Percentiles rank a stretch among this genome's conserved stretches.
Conservation (phyloP, 2,329 filamentous ascomycete genomes). For the Neocucurbitaria cava region DNA sequence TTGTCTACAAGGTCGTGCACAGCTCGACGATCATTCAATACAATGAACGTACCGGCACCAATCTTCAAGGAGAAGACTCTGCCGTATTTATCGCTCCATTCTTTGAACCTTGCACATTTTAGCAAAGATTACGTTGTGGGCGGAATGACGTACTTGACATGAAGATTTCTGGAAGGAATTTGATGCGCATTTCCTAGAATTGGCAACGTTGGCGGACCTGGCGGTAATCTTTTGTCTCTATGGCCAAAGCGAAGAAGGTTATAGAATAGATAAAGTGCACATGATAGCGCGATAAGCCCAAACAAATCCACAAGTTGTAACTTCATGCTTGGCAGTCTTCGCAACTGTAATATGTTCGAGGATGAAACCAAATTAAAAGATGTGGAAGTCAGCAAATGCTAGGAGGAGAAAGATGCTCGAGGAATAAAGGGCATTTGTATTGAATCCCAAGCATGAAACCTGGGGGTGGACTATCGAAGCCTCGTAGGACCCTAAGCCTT, state of each 20-base stretch:
- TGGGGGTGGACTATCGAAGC: too few relatives aligned
- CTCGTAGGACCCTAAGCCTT: too few relatives aligned
- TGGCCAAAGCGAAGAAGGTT: neutral
- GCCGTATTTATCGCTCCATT: slow-evolving; percentile 30
- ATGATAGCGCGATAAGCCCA: neutral
- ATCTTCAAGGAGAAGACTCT: slow-evolving; percentile 27
- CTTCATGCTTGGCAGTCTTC: too few relatives aligned
- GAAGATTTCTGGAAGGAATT: slow-evolving; percentile 21
- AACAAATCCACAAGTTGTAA: too few relatives aligned
- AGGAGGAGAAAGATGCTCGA: too few relatives aligned
- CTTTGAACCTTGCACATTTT: slow-evolving; percentile 19
- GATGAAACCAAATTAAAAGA: too few relatives aligned
- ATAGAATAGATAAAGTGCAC: neutral
- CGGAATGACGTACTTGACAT: slow-evolving; percentile 17
- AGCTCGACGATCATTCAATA: slow-evolving; percentile 22
- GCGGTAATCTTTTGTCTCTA: slow-evolving; percentile 35
- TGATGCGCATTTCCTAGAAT: slow-evolving; percentile 37
- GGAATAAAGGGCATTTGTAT: too few relatives aligned
- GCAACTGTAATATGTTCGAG: too few relatives aligned
- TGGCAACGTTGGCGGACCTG: slow-evolving; percentile 34
- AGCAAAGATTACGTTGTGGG: slow-evolving; percentile 4
- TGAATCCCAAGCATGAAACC: too few relatives aligned
- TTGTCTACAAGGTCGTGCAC: slow-evolving; percentile 28
- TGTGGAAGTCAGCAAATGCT: too few relatives aligned
- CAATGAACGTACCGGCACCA: slow-evolving; percentile 25